Conservation (phyloP, 768 basidiomycete species). For the Stropharia rugosoannulata region DNA sequence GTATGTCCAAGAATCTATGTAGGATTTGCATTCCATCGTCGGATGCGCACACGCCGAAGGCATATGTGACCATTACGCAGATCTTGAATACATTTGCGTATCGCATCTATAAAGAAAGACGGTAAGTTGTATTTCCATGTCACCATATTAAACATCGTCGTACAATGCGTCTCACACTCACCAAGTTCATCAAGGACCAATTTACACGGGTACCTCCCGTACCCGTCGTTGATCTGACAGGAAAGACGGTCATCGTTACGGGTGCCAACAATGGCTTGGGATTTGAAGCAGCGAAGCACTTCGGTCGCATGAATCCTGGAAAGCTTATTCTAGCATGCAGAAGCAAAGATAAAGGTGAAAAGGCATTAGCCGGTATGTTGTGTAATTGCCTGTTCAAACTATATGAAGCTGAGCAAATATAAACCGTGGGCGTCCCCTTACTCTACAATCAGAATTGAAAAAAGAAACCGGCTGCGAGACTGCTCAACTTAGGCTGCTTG, state of each 20-base stretch:
- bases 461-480: slow-evolving; percentile 31
- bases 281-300: slow-evolving; percentile 3
- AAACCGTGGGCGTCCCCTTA: neutral
- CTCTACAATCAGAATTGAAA: slow-evolving; percentile 20
- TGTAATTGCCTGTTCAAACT: too few species aligned
- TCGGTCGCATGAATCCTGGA: neutral
- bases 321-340: slow-evolving; percentile 5
- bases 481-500: slow-evolving; percentile 39
- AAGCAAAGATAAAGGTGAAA: neutral
- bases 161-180: neutral
- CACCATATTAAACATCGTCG: neutral
- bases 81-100: neutral
- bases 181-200: neutral
- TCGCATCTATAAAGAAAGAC: neutral
- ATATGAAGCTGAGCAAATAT: too few species aligned
- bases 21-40: neutral
- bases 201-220: neutral
- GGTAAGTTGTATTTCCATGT: too few species aligned
- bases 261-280: slow-evolving; percentile 3
- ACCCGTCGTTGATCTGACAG: neutral
- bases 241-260: neutral
- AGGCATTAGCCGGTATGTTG: neutral
- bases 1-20: neutral
- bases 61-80: neutral
- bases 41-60: neutral